These are phyloP conservation scores for Fusarium denticulatum DNA, from an alignment of 2,329 filamentous ascomycete species.

Conservation along the genomic window DNA sequence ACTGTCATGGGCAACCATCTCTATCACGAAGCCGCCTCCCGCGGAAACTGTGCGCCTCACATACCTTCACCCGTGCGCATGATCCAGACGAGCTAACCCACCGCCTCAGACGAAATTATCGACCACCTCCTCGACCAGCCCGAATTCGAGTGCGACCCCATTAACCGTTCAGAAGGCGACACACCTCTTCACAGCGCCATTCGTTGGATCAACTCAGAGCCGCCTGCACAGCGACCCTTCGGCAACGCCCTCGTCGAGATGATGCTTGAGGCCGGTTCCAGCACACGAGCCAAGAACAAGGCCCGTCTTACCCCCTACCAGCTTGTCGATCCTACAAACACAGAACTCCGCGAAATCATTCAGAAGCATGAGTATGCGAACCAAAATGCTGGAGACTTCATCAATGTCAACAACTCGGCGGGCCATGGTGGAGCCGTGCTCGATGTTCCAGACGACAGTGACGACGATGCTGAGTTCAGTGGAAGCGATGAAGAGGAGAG, in stretches of 20 bases:
- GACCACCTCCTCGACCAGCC: conserved; percentile 85
- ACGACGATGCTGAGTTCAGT: conserved; percentile 70
- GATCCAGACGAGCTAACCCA: conserved; percentile 22
- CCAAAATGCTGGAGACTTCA: conserved; percentile 68
- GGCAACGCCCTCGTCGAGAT: conserved; percentile 77
- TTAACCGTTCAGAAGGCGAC: conserved; percentile 76
- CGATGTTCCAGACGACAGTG: conserved; percentile 48
- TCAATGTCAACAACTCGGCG: conserved; percentile 49
- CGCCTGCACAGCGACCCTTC: conserved; percentile 69
- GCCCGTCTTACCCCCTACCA: conserved; percentile 76
- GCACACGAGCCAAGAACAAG: conserved; percentile 71
- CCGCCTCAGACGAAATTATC: conserved; percentile 74
- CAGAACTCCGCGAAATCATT: conserved; percentile 68
- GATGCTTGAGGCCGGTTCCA: conserved; percentile 81
- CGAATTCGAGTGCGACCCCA: conserved; percentile 84
- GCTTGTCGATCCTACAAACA: conserved; percentile 77
- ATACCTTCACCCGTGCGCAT: not conserved
- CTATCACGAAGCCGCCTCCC: conserved; percentile 86
- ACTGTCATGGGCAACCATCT: conserved; percentile 89
- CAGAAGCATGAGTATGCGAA: conserved; percentile 75
- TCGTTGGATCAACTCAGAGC: conserved; percentile 77
- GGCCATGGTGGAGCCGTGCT: conserved; percentile 11
- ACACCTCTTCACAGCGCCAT: conserved; percentile 84
- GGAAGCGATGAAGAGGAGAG: conserved; percentile 73
- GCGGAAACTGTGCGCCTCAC: conserved; percentile 81